Evolutionary conservation across 108 stramenopile genomes (phyloP), one percentile per base, ranked within the genome.

Genomic region (Chaetoceros muelleri): DNA sequence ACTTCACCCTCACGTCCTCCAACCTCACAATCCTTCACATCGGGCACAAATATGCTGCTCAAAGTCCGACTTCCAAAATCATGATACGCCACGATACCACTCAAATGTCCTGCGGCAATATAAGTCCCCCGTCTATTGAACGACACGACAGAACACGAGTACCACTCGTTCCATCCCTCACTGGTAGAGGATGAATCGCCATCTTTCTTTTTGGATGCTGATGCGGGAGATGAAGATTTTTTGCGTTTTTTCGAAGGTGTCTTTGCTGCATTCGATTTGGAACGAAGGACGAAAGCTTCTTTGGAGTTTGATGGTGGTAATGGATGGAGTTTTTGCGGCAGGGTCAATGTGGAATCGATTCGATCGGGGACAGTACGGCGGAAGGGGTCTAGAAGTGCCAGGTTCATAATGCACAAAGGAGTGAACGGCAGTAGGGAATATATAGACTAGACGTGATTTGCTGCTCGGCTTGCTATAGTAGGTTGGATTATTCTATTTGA

Each of bases 321-420:
- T 21, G 78, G 80, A 62, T 87, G 82, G 24, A 87, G 57, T 44
- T 27, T 13, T 0, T 62, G 46, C 0, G 81, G 76, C 18, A 90
- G 58, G 22, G 64, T 30, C 46, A 90, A 46, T 2, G 88, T 85
- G 1, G 88, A 75, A 71, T 85, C 84, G 24, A 90, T 76, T 5
- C 88, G 88, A 65, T 90, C 88, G 24, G 88, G 82, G 16, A 85
- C 63, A 31, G 81, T 78, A 13, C 68, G 65, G 24, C 76, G 75
- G 48, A 81, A 84, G 10, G 87, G 84, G 62, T 83, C 79, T 25
- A 90, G 66, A 26, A 90, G 58, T 30, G 78, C 78, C 45, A 84
- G 73, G 64, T 90, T 90, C 88, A 90, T 90, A 31, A 7, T 64
- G 25, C 17, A 40, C 13, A 10, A 13, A 10, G 13, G 5, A 40